phyloP scores from a whole-genome alignment of 1,284 basidiomycete genomes.

The Fomitopsis schrenkii region DNA sequence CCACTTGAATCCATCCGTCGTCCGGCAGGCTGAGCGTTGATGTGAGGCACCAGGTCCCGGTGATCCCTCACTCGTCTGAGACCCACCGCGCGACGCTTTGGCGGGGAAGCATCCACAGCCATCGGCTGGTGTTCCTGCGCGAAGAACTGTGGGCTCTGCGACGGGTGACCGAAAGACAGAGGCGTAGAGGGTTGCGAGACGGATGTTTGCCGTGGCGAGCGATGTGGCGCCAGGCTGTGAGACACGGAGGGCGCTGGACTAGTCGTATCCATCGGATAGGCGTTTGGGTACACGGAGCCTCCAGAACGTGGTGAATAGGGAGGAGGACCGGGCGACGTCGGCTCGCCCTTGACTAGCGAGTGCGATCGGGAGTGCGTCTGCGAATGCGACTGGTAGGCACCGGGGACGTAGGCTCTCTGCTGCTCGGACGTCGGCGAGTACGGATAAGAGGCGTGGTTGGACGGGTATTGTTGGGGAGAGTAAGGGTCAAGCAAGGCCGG shows the following conservation, averaged over 20 bases:
- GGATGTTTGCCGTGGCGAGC: conserved; percentile 43
- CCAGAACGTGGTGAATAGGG: conserved; percentile 47
- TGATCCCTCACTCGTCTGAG: conserved; percentile 67
- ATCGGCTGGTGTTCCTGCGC: conserved; percentile 57
- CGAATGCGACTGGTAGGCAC: conserved; percentile 51
- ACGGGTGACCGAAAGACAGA: conserved; percentile 54
- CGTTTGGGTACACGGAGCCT: conserved; percentile 32
- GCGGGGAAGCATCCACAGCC: conserved; percentile 65
- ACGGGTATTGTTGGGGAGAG: conserved; percentile 60
- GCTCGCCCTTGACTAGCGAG: conserved; percentile 56
- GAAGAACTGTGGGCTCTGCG: conserved; percentile 50
- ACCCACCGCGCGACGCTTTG: conserved; percentile 63
- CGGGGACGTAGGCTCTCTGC: conserved; percentile 34
- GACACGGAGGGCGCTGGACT: conserved; percentile 52
- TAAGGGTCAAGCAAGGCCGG: conserved; percentile 60
- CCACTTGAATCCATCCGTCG: conserved; percentile 68
- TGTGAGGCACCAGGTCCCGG: conserved; percentile 67
- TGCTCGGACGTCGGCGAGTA: conserved; percentile 48
- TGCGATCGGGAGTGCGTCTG: conserved; percentile 55
- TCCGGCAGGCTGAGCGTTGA: conserved; percentile 52
- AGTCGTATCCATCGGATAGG: conserved; percentile 54
- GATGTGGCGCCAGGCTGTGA: conserved; percentile 43
- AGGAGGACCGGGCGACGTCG: conserved; percentile 49
- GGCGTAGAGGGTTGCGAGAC: conserved; percentile 66
- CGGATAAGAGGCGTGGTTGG: conserved; percentile 39